phyloP scores from a whole-genome alignment of 345 rosid species.

The Corchorus capsularis region DNA sequence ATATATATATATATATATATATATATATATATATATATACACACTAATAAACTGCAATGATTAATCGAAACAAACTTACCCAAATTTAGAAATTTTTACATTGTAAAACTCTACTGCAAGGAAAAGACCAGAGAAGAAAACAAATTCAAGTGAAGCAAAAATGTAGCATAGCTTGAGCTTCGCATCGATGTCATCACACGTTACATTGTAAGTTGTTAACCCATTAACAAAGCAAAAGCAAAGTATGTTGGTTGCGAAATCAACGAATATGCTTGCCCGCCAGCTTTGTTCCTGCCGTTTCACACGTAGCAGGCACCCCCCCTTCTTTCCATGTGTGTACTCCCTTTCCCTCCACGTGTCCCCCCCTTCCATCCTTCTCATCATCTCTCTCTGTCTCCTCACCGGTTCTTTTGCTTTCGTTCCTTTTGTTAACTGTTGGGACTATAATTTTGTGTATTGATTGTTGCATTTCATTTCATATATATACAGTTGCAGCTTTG shows the following conservation, averaged over 20 bases:
- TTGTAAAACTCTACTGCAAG: background rate
- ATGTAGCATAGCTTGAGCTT: background rate
- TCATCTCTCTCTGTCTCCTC: background rate
- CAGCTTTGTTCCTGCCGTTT: background rate
- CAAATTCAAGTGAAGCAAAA: background rate
- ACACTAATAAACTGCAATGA: too few relatives aligned
- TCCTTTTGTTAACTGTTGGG: background rate
- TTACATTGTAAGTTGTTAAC: background rate
- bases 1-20: too few relatives aligned
- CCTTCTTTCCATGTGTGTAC: background rate
- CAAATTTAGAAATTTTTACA: too few relatives aligned
- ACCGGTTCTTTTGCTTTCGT: background rate
- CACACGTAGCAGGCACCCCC: slow-evolving; percentile 10
- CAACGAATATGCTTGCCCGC: slow-evolving; percentile 37
- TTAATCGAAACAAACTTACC: too few relatives aligned
- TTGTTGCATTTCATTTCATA: background rate
- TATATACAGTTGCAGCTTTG: slow-evolving; percentile 16
- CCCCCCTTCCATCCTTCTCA: background rate
- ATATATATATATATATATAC: too few relatives aligned
- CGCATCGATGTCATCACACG: slow-evolving; percentile 17
- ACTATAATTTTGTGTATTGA: background rate
- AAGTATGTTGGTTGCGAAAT: slow-evolving; percentile 27
- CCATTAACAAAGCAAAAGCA: slow-evolving; percentile 19
- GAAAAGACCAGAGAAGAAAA: background rate
- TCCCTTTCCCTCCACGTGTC: slow-evolving; percentile 21